Evolutionary conservation across 331 rosid species (phyloP).

Genomic region (Pyracantha coccinea): DNA sequence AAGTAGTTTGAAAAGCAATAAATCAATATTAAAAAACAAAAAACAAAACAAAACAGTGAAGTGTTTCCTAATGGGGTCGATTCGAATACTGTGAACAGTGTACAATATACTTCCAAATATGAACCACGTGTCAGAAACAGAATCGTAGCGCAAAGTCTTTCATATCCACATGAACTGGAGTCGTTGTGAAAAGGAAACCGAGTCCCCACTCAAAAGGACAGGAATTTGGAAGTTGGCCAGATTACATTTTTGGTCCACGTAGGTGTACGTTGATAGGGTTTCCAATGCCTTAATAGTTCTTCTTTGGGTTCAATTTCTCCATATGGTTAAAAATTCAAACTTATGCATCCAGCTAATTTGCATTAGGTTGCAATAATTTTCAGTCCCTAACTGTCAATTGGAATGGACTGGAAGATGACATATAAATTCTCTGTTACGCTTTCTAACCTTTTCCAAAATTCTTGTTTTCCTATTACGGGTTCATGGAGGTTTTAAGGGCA

Average conservation of each 20-base stretch:
- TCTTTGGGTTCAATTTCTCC: no score
- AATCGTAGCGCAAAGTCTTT: background rate
- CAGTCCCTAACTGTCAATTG: background rate
- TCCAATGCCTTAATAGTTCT: background rate
- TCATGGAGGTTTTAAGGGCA: no score
- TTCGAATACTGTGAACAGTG: background rate
- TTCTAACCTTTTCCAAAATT: no score
- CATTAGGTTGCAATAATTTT: background rate
- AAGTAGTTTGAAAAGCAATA: background rate
- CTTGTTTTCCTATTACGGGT: no score
- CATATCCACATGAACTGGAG: slow-evolving; percentile 10
- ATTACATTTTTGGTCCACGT: background rate
- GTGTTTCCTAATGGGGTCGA: background rate
- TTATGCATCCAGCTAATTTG: background rate
- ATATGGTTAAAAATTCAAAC: background rate
- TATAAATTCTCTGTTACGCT: no score
- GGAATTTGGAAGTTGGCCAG: background rate
- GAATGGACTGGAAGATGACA: background rate
- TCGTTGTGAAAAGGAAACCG: background rate
- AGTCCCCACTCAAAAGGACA: background rate
- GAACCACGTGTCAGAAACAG: slow-evolving; percentile 6
- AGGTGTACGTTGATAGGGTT: background rate
- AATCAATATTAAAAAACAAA: background rate
- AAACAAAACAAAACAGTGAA: background rate
- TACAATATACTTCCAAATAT: slow-evolving; percentile 8